Evolutionary conservation across 257 asterid species (phyloP), one percentile per base, ranked within the genome.

Genomic region (Verbena officinalis): DNA sequence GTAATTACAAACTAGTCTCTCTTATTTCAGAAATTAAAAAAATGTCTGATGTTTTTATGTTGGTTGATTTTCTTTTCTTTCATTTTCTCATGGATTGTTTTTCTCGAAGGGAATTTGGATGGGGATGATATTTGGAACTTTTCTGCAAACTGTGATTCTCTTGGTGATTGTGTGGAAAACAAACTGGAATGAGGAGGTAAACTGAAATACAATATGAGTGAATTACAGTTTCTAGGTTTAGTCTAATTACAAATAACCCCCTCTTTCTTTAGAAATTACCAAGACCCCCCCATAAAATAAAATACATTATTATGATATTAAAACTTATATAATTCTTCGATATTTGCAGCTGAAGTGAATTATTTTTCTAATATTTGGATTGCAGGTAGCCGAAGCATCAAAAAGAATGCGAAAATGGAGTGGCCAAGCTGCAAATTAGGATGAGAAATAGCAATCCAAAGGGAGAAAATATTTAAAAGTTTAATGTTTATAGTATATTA

Each of bases 81-180:
- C 17, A 30, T 53, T 38, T 63, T 24, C 31, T 65, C 1, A 54
- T 50, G 19, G 39, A 9, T n/a, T 45, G 15, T 27, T 64, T 12
- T 64, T 12, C 8, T 36, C 66, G 70, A 78, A 93, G 96, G 96
- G 97, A 36, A 83, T 90, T 49, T 90, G 97, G 99, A 87, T 93
- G 79, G 99, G 99, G 34, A 93, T 93, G 99, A 93, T 93, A 62
- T 78, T 87, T 54, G 99, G 97, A 73, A 90, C 99, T 4, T 86
- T 80, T 75, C 75, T 93, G 53, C 97, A 90, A 76, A 90, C 97
- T 23, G 9, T 78, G 27, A 73, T 90, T 71, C 88, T 90, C 15
- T 63, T 88, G 46, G 14, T 83, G 23, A 83, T 90, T 10, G 87
- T 90, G 64, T 87, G 86, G 91, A 93, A 68, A 77, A 90, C 95